A percentile compares a stretch with the other conserved stretches of the same genome.
These are phyloP conservation scores for Cryptococcus amylolentus DNA, from an alignment of 1,284 basidiomycete genomes.

Conservation along the genomic window DNA sequence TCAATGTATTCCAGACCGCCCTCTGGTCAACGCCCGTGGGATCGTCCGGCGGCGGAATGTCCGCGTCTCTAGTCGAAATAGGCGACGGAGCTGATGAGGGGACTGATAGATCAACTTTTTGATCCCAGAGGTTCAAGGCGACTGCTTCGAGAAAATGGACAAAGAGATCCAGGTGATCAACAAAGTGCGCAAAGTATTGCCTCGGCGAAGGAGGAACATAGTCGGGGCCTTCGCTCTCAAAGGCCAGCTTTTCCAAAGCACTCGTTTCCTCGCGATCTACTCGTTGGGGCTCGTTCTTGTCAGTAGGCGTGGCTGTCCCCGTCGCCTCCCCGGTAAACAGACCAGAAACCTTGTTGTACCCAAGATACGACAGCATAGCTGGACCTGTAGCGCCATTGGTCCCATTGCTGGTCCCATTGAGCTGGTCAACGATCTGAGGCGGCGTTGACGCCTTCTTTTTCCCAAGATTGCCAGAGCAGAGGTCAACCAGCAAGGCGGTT, in stretches of 20 bases:
- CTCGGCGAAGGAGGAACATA: slow-evolving; percentile 72
- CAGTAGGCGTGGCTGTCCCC: slow-evolving; percentile 39
- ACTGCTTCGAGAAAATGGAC: slow-evolving; percentile 85
- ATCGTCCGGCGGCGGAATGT: slow-evolving; percentile 56
- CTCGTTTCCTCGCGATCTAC: slow-evolving; percentile 42
- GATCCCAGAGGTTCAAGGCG: slow-evolving; percentile 74
- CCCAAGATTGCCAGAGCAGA: slow-evolving; percentile 68
- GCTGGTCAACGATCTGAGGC: slow-evolving; percentile 39
- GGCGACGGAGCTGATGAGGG: neutral
- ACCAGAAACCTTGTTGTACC: slow-evolving; percentile 59
- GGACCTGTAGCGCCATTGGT: slow-evolving; percentile 38
- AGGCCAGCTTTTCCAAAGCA: slow-evolving; percentile 16
- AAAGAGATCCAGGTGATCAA: slow-evolving; percentile 81
- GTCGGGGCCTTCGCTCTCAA: slow-evolving; percentile 12
- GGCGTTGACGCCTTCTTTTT: slow-evolving; percentile 29
- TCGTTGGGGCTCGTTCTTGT: slow-evolving; percentile 15
- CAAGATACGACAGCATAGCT: slow-evolving; percentile 73
- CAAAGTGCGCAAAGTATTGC: slow-evolving; percentile 89
- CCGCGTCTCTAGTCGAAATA: slow-evolving; percentile 6
- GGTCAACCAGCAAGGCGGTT: slow-evolving; percentile 83
- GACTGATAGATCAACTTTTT: slow-evolving; percentile 53
- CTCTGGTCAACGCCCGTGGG: slow-evolving; percentile 66
- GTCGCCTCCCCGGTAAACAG: slow-evolving; percentile 42
- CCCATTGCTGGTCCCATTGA: slow-evolving; percentile 17
- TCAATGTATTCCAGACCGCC: slow-evolving; percentile 91